phyloP scores from a whole-genome alignment of 2,329 filamentous ascomycete genomes.

The Zasmidium cellare region DNA sequence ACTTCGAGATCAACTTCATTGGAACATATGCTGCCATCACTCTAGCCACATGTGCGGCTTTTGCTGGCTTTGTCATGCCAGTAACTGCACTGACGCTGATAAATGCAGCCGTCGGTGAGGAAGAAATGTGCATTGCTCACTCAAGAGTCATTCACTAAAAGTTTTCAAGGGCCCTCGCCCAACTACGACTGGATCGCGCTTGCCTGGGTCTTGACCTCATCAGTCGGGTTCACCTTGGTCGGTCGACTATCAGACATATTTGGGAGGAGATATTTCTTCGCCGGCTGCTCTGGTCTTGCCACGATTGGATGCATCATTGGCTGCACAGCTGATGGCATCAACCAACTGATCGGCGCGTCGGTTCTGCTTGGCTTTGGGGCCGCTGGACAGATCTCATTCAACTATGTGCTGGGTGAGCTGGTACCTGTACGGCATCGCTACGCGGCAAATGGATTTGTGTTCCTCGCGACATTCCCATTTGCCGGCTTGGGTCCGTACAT shows the following conservation, averaged over 20 bases:
- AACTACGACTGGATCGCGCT: constrained; percentile 7
- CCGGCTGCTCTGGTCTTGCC: not conserved
- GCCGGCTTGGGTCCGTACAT: constrained; percentile 1
- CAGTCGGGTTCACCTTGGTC: constrained; percentile 6
- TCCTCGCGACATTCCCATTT: constrained; percentile 4
- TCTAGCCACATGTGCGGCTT: not conserved
- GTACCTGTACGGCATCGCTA: constrained; percentile 7
- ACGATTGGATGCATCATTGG: constrained; percentile 4
- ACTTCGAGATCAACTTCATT: constrained; percentile 4
- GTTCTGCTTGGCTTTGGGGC: constrained; percentile 4
- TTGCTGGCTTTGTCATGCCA: not conserved
- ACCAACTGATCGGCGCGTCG: constrained; percentile 7
- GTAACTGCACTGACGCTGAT: not conserved
- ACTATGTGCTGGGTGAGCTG: constrained; percentile 7
- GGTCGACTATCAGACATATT: constrained; percentile 11
- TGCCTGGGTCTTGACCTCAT: not conserved
- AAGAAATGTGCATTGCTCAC: not conserved
- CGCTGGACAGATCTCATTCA: constrained; percentile 9
- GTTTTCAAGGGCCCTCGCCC: not conserved
- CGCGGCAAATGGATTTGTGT: not conserved
- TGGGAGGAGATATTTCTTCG: constrained; percentile 12
- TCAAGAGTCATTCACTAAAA: not conserved
- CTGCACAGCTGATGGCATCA: constrained; percentile 5
- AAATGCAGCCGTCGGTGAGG: not conserved
- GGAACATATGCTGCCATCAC: not conserved